Conservation (phyloP, 352 stramenopile species). For the Phytophthora cryptogea region DNA sequence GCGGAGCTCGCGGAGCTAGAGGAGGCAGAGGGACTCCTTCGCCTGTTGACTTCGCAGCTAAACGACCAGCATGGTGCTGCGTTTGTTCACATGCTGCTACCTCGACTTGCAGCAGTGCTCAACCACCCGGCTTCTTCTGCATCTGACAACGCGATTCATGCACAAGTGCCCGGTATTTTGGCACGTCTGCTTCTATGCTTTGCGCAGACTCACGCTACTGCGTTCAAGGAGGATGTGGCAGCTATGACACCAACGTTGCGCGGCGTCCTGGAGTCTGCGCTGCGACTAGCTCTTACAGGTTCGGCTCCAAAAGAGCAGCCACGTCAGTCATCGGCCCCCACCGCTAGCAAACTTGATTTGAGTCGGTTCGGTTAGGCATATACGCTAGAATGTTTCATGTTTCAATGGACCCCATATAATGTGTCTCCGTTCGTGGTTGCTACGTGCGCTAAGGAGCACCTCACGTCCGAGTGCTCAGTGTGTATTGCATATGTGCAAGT, state of each 20-base stretch:
- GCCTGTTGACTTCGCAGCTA: slow-evolving; percentile 13
- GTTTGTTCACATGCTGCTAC: slow-evolving; percentile 68
- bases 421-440: slow-evolving; percentile 14
- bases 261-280: slow-evolving; percentile 42
- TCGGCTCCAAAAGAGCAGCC: slow-evolving; percentile 10
- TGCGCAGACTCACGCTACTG: slow-evolving; percentile 50
- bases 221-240: slow-evolving; percentile 57
- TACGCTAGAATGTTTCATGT: slow-evolving; percentile 17
- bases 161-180: slow-evolving; percentile 34
- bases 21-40: too few species aligned
- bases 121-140: slow-evolving; percentile 14
- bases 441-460: slow-evolving; percentile 24
- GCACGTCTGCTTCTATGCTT: slow-evolving; percentile 53
- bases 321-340: slow-evolving; percentile 13
- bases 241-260: slow-evolving; percentile 46
- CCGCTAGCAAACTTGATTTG: slow-evolving; percentile 44
- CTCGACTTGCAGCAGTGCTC: slow-evolving; percentile 51
- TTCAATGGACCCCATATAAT: slow-evolving; percentile 14
- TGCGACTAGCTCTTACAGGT: slow-evolving; percentile 50
- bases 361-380: slow-evolving; percentile 49
- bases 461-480: slow-evolving; percentile 4
- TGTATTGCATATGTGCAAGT: slow-evolving; percentile 3
- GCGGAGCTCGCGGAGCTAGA: too few species aligned
- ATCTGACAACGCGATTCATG: slow-evolving; percentile 15
- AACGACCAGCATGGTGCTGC: slow-evolving; percentile 43